Percentiles rank a stretch among this genome's conserved stretches.
phyloP scores from a whole-genome alignment of 2,329 filamentous ascomycete genomes.

The Sporothrix dimorphospora region DNA sequence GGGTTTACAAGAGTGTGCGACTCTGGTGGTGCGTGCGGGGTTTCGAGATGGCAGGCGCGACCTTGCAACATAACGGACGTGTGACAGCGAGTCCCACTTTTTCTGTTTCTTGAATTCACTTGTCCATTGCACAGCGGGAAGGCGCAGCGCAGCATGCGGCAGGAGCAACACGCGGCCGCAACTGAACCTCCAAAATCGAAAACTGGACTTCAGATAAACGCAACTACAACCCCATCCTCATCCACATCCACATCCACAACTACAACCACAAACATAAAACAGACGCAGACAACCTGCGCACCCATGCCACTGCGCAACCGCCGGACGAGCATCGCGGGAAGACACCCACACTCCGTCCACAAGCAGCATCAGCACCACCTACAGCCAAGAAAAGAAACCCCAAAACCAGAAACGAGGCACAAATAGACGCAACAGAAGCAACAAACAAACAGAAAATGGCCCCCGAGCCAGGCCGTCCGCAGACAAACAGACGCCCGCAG shows the following conservation, averaged over 20 bases:
- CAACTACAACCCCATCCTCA: neutral
- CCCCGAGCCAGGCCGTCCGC: constrained; percentile 17
- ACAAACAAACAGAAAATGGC: neutral
- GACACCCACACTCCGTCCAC: neutral
- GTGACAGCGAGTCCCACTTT: constrained; percentile 13
- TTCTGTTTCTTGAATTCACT: neutral
- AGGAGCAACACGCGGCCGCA: neutral
- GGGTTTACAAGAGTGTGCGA: neutral
- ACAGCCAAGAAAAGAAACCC: neutral
- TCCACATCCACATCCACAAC: neutral
- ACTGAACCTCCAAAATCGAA: neutral
- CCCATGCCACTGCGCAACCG: neutral
- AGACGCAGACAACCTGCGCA: constrained; percentile 3
- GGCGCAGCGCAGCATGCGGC: constrained; percentile 19
- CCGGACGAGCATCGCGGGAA: neutral
- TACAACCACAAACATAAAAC: neutral
- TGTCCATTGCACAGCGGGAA: neutral
- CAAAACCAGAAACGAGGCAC: neutral
- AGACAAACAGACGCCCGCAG: neutral
- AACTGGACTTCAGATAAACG: neutral
- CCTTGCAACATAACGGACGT: neutral
- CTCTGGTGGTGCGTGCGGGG: neutral
- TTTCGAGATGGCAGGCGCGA: constrained; percentile 3
- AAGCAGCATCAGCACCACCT: neutral
- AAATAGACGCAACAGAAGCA: neutral